Base-by-base conservation (phyloP, 2,329 filamentous ascomycete genomes). In the Arachnomyces sp. region DNA sequence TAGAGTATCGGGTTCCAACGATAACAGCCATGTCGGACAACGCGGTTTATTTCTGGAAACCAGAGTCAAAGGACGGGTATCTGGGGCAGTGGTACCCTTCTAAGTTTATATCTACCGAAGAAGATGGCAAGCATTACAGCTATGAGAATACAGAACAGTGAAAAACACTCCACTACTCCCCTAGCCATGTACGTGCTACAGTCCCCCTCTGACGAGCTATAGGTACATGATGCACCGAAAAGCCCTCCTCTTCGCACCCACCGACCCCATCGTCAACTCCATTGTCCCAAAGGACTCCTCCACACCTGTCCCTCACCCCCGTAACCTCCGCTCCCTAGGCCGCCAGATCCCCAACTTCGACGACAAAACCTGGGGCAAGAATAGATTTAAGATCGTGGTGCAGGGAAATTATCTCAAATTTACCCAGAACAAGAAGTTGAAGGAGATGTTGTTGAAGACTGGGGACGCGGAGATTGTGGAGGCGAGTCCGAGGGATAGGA, bases 181-280 rank as follows among this genome's bases (percentile, higher is more conserved):
- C 12, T 28, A 11, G 13, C 25, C n/a, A 16, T 33, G 9, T 39
- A 31, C 25, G 5, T 39, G 29, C 15, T 17, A 13, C 14, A 18
- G n/a, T n/a, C 38, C 18, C 35, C n/a, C 14, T 28, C 14, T 17
- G 9, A 25, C 12, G 18, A 20, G 34, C 14, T 35, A 15, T 25
- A 43, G 40, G 28, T 58, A 53, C 42, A 63, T 63, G 53, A 62
- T 63, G 59, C 57, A 58, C 34, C 54, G 52, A 33, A 62, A 63
- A 48, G 57, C 56, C 7, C 43, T 60, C 4, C 46, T 59, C 18
- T 59, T 62, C 42, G 49, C 50, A 3, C 49, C 47, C 13, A 50
- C 57, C 30, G 44, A 48, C 13, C 40, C 50, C 20, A 49, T 52
- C n/a, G 58, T 56, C 4, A 36, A 47, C 2, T 39, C 49, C 37